A percentile compares a stretch with the other conserved stretches of the same genome.
Evolutionary conservation across 352 stramenopile genomes (phyloP).

Genomic region (Phytophthora litchii): DNA sequence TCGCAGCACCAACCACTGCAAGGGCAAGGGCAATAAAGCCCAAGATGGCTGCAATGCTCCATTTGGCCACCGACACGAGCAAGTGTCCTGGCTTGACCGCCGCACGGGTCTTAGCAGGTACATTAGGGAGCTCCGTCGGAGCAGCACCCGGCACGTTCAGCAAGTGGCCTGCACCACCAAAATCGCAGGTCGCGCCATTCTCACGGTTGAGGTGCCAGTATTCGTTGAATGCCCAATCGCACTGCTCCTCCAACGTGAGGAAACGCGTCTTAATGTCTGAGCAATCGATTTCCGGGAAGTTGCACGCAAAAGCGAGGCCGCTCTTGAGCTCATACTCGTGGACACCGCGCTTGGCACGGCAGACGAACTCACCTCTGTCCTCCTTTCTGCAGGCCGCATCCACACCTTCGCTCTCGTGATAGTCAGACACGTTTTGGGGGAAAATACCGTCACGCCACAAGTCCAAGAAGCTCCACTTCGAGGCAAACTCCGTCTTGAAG

Average conservation of each 20-base stretch:
- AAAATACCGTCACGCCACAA: constrained; percentile 65
- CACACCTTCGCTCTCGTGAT: constrained; percentile 62
- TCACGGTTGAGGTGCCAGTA: constrained; percentile 79
- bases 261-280: constrained; percentile 56
- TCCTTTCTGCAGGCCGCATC: constrained; percentile 67
- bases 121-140: constrained; percentile 16
- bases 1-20: constrained; percentile 15
- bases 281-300: constrained; percentile 63
- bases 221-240: constrained; percentile 76
- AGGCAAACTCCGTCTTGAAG: constrained; percentile 93
- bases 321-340: constrained; percentile 71
- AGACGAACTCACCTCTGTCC: constrained; percentile 80
- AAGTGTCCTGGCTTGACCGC: constrained; percentile 32
- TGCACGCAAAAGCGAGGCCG: constrained; percentile 70
- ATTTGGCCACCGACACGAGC: constrained; percentile 35
- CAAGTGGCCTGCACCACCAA: constrained; percentile 71
- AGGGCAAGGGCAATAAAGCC: constrained; percentile 29
- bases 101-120: constrained; percentile 3
- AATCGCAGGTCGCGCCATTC: constrained; percentile 82
- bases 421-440: constrained; percentile 80
- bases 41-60: constrained; percentile 34
- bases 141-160: constrained; percentile 32
- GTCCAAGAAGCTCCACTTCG: constrained; percentile 91
- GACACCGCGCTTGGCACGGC: constrained; percentile 75
- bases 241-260: constrained; percentile 68